Conservation (phyloP, 1,139 yeast genomes). For the Yamadazyma buinensis region DNA sequence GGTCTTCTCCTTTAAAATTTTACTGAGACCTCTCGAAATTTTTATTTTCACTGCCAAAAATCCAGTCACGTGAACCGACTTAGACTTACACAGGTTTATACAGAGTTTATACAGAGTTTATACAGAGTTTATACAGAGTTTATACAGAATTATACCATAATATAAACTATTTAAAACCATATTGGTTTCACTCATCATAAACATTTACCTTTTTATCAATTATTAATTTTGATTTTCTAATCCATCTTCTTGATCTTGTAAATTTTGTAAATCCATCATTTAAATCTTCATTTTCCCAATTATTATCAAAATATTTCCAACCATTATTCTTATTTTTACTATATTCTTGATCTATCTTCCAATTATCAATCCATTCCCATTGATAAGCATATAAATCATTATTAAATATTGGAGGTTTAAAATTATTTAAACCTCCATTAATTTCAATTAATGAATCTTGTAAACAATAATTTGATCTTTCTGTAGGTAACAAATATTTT, state of each 20-base stretch:
- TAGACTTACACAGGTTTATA: too few relatives aligned
- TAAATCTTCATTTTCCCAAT: slow-evolving; percentile 42
- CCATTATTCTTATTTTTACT: slow-evolving; percentile 40
- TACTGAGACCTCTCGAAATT: too few relatives aligned
- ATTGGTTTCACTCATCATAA: slow-evolving; percentile 19
- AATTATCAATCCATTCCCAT: slow-evolving; percentile 58
- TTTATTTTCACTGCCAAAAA: too few relatives aligned
- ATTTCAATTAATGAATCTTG: slow-evolving; percentile 35
- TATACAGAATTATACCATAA: not conserved
- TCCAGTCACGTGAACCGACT: too few relatives aligned
- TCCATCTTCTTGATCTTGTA: slow-evolving; percentile 52
- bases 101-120: too few relatives aligned
- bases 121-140: too few relatives aligned
- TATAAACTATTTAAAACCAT: not conserved
- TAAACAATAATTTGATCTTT: slow-evolving; percentile 47
- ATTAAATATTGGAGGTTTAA: slow-evolving; percentile 47
- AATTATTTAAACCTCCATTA: slow-evolving; percentile 26
- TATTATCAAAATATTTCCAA: slow-evolving; percentile 52
- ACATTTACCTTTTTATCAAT: slow-evolving; percentile 38
- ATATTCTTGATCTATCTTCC: slow-evolving; percentile 44
- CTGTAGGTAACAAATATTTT: slow-evolving; percentile 47
- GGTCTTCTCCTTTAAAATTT: too few relatives aligned
- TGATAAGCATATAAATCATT: slow-evolving; percentile 37
- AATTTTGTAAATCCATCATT: slow-evolving; percentile 48
- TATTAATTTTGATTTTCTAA: slow-evolving; percentile 42